These are phyloP conservation scores for Viridothelium virens DNA, from an alignment of 495 filamentous ascomycete species.

Conservation along the genomic window DNA sequence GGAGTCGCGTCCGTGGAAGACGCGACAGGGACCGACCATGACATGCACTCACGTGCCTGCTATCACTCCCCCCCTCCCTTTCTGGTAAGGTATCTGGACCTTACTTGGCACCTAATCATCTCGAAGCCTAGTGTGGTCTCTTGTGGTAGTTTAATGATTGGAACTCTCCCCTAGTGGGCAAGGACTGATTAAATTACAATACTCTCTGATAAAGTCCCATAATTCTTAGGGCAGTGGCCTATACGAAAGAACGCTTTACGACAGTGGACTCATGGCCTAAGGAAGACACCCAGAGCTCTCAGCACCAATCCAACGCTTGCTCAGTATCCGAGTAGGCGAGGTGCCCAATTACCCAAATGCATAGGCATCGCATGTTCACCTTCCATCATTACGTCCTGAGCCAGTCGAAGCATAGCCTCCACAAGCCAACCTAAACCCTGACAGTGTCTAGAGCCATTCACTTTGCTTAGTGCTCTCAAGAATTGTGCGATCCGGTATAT, in stretches of 20 bases:
- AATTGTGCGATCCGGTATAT: conserved; percentile 1
- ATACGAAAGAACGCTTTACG: no score
- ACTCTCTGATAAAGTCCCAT: no score
- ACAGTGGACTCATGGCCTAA: no score
- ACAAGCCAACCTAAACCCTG: conserved; percentile 1
- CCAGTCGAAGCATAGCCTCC: not conserved
- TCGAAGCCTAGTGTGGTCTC: no score
- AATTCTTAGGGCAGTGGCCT: no score
- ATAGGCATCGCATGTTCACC: not conserved
- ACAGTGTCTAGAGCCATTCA: not conserved
- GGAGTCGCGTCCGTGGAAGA: conserved; percentile 5
- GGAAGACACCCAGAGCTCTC: not conserved
- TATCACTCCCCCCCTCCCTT: not conserved
- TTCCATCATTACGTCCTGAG: conserved; percentile 3
- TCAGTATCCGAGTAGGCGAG: not conserved
- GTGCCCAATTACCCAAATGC: not conserved
- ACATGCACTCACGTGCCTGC: not conserved
- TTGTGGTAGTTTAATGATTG: no score
- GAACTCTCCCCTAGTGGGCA: no score
- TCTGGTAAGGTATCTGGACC: not conserved
- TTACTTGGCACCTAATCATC: not conserved
- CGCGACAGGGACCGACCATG: conserved; percentile 9
- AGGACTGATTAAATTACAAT: no score
- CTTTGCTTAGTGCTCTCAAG: not conserved
- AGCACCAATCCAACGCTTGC: not conserved